A percentile compares a stretch with the other conserved stretches of the same genome.
phyloP scores from a whole-genome alignment of 2,329 filamentous ascomycete species.

The Penicillium brasilianum region DNA sequence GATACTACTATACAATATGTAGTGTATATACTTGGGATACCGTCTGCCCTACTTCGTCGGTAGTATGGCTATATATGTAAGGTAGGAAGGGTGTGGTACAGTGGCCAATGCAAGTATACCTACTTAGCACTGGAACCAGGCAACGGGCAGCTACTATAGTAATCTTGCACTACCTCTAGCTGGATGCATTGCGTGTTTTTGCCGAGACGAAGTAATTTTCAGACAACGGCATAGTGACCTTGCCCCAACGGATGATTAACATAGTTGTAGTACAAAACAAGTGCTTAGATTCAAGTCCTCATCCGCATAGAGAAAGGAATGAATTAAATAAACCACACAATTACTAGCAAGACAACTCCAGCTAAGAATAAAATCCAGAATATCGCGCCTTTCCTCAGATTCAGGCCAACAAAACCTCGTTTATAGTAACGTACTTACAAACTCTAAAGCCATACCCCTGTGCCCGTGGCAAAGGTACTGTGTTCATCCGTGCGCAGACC shows the following conservation, averaged over 20 bases:
- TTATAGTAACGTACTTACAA: background rate
- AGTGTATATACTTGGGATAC: background rate
- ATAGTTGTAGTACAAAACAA: background rate
- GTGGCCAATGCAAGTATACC: background rate
- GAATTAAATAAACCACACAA: background rate
- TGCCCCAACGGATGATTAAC: background rate
- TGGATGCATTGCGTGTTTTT: background rate
- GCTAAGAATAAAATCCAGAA: background rate
- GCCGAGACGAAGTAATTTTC: background rate
- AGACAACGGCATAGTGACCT: background rate
- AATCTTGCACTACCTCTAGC: background rate
- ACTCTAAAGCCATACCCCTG: background rate
- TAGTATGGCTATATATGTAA: background rate
- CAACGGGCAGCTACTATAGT: background rate
- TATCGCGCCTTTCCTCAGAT: background rate
- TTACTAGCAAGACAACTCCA: too few species aligned
- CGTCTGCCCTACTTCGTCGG: background rate
- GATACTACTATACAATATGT: background rate
- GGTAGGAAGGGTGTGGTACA: background rate
- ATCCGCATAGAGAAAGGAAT: background rate
- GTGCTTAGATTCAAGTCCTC: background rate
- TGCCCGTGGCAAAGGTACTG: background rate
- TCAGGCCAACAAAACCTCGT: background rate
- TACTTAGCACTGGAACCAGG: background rate
- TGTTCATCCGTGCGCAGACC: conserved; percentile 11